Conservation (phyloP, 116 monocot species). For the Papilionanthe hybrid region DNA sequence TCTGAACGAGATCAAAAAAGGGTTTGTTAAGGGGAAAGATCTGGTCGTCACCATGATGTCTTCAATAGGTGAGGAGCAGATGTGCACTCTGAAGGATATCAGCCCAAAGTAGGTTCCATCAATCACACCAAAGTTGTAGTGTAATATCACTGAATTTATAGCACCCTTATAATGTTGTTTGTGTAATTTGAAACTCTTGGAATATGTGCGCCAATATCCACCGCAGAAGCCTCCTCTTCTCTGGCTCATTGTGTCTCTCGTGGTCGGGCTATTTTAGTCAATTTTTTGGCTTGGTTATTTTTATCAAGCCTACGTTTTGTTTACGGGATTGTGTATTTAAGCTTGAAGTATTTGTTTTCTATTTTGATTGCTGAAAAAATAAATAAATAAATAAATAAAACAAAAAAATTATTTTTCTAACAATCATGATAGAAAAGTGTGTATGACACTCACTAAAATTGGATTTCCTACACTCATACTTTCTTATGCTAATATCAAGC, state of each 20-base stretch:
- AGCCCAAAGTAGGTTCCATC: slow-evolving; percentile 29
- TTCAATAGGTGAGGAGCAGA: slow-evolving; percentile 63
- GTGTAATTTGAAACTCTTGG: background rate
- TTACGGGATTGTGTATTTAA: no score
- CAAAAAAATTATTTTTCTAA: background rate
- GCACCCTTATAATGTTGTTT: background rate
- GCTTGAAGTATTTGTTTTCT: no score
- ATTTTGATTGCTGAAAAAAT: no score
- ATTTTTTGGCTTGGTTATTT: no score
- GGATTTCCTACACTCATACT: background rate
- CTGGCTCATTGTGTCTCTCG: no score
- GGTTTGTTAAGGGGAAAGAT: slow-evolving; percentile 54
- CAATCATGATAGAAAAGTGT: background rate
- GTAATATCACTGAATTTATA: background rate
- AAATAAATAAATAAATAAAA: no score
- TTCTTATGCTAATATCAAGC: background rate
- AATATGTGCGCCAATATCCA: background rate
- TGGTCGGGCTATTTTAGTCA: no score
- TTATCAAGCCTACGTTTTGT: no score
- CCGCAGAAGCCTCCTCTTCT: no score
- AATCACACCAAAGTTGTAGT: background rate
- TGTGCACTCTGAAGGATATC: slow-evolving; percentile 53
- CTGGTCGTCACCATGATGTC: slow-evolving; percentile 53
- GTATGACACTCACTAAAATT: no score
- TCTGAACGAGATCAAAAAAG: slow-evolving; percentile 49